Percentiles rank a stretch among this genome's conserved stretches.
phyloP scores from a whole-genome alignment of 305 asterid genomes.

The Fraxinus ornus region DNA sequence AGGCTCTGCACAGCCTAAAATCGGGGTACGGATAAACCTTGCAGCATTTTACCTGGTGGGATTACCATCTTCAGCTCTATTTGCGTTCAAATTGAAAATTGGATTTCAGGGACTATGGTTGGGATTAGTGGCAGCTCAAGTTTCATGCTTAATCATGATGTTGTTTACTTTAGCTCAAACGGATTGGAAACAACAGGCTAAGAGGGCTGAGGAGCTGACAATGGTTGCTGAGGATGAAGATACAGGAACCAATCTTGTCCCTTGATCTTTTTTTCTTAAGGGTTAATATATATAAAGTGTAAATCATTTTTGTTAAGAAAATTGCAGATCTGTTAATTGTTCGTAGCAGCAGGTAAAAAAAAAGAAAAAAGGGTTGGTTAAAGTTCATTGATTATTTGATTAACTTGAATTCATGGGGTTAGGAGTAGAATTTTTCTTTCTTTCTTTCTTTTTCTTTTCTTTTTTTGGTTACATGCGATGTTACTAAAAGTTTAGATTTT shows the following conservation, averaged over 20 bases:
- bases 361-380: neutral
- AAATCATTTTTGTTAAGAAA: conserved; percentile 7
- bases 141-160: conserved; percentile 54
- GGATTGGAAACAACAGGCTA: conserved; percentile 67
- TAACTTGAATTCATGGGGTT: neutral
- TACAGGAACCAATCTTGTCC: conserved; percentile 27
- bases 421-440: neutral
- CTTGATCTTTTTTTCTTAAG: neutral
- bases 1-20: conserved; percentile 71
- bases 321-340: neutral
- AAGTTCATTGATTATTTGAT: neutral
- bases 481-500: neutral
- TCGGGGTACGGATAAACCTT: conserved; percentile 68
- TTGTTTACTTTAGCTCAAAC: conserved; percentile 49
- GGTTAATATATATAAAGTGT: neutral
- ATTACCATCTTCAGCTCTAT: conserved; percentile 55
- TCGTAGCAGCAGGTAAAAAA: neutral
- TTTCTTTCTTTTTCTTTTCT: neutral
- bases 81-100: conserved; percentile 49
- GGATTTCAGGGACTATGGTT: conserved; percentile 81
- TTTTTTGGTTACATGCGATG: neutral
- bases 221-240: conserved; percentile 17
- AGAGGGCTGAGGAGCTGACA: conserved; percentile 66
- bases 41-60: conserved; percentile 82
- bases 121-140: conserved; percentile 72